Conservation (phyloP, 345 rosid genomes). For the Theobroma cacao region DNA sequence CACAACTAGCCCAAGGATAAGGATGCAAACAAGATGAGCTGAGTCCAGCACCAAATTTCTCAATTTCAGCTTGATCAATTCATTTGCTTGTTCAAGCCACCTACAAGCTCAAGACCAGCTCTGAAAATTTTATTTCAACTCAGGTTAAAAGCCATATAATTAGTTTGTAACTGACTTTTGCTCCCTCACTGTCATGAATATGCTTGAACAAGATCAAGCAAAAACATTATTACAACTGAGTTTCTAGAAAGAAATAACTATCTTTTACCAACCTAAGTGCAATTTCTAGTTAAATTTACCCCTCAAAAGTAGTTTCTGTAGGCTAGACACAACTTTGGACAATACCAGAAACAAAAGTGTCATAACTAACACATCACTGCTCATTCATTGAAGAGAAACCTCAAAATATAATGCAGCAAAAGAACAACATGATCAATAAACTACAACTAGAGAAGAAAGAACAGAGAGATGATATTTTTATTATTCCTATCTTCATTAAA, state of each 20-base stretch:
- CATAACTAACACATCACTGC: background rate
- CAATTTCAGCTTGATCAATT: background rate
- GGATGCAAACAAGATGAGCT: background rate
- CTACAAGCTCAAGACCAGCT: background rate
- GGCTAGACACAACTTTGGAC: background rate
- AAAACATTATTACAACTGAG: background rate
- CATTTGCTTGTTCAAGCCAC: background rate
- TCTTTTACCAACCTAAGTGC: background rate
- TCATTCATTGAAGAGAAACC: background rate
- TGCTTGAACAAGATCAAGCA: background rate
- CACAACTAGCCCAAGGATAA: background rate
- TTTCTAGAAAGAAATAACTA: background rate
- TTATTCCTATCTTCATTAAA: background rate
- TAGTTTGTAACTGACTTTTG: background rate
- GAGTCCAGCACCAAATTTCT: background rate
- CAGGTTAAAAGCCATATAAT: background rate
- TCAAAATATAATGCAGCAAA: background rate
- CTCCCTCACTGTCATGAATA: background rate
- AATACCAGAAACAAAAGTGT: background rate
- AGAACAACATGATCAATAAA: background rate
- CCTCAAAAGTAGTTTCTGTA: background rate
- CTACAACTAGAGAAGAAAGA: background rate
- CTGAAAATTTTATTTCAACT: background rate
- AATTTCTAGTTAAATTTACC: background rate
- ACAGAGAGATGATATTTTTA: background rate